Evolutionary conservation across 2,329 filamentous ascomycete species (phyloP), one percentile per base, ranked within the genome.

Genomic region (Fusarium anthophilum): DNA sequence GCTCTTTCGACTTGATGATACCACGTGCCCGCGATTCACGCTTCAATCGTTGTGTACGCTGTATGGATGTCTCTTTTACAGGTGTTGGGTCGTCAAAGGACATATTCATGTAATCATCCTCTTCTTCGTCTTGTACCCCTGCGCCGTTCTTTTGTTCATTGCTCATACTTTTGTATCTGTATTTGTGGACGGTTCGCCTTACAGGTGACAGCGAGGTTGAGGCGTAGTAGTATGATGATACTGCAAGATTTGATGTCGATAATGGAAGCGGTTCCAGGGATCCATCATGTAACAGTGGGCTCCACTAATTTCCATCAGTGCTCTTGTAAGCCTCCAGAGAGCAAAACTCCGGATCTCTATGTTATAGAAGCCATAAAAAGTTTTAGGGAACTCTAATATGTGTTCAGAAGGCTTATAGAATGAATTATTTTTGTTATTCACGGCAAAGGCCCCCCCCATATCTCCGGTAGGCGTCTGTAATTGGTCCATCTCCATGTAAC

Each of bases 91-190:
- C 93, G 24, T 90, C 87, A 80, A 99, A 95, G 20, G 91, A 88
- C 96, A 99, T 98, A 77, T 92, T 94, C 93, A 99, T 97, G 87
- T 99, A 98, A 83, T 99, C 96, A 73, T 98, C 95, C 72, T 95
- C 94, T 26, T 95, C 94, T 12, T 94, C 93, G 6, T 87, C 76
- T 14, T 74, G 62, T 45, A 69, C 69, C 22, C 59, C 60, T 51
- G 68, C 72, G 56, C 66, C 67, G 8, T 65, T 67, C 11, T 66
- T 59, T 35, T 71, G 63, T 20, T 63, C 55, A 12, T 44, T 37
- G 18, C 57, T 70, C 72, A 77, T 77, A 26, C 24, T 59, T 44
- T 32, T 15, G 12, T 28, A 38, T 14, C 10, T 28, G 32, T 22
- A 20, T n/a, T 14, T 10, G 14, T 30, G 17, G 17, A 13, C 3